A percentile compares a stretch with the other conserved stretches of the same genome.
Evolutionary conservation across 1,284 basidiomycete genomes (phyloP).

Genomic region (Meripilus lineatus): DNA sequence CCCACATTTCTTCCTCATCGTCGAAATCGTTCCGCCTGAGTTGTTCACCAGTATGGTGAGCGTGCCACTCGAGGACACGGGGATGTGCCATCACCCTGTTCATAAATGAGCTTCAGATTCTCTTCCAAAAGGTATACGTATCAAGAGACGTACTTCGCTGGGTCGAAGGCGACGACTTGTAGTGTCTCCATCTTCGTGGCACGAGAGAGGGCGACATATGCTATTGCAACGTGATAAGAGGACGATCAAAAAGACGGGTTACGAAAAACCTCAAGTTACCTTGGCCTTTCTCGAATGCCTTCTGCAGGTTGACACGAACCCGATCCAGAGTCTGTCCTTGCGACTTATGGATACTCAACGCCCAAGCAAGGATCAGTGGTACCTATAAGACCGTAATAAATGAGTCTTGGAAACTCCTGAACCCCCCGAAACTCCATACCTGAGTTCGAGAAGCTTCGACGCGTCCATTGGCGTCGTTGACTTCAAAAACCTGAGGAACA

Average conservation of each 20-base stretch:
- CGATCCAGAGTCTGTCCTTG: slow-evolving; percentile 82
- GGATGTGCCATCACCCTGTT: slow-evolving; percentile 14
- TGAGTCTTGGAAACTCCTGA: not conserved
- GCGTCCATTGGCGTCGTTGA: slow-evolving; percentile 47
- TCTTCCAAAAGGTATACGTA: too few species aligned
- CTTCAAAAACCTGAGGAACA: slow-evolving; percentile 50
- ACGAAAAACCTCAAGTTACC: slow-evolving; percentile 28
- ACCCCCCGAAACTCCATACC: slow-evolving; percentile 26
- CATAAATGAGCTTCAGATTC: not conserved
- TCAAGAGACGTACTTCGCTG: slow-evolving; percentile 15
- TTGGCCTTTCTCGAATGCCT: slow-evolving; percentile 81
- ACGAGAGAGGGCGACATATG: slow-evolving; percentile 28
- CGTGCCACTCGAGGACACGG: slow-evolving; percentile 17
- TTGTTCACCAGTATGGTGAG: not conserved
- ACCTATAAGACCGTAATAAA: slow-evolving; percentile 35
- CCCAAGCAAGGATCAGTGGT: slow-evolving; percentile 78
- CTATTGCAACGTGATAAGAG: slow-evolving; percentile 8
- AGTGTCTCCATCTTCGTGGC: slow-evolving; percentile 22
- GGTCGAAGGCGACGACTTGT: slow-evolving; percentile 23
- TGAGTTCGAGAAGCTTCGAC: slow-evolving; percentile 52
- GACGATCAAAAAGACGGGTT: not conserved
- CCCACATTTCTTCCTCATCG: too few species aligned
- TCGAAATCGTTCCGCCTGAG: too few species aligned
- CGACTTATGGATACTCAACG: slow-evolving; percentile 82
- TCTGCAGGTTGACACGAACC: slow-evolving; percentile 63